Conservation (phyloP, 306 rosid genomes). For the Ammopiptanthus mongolicus region DNA sequence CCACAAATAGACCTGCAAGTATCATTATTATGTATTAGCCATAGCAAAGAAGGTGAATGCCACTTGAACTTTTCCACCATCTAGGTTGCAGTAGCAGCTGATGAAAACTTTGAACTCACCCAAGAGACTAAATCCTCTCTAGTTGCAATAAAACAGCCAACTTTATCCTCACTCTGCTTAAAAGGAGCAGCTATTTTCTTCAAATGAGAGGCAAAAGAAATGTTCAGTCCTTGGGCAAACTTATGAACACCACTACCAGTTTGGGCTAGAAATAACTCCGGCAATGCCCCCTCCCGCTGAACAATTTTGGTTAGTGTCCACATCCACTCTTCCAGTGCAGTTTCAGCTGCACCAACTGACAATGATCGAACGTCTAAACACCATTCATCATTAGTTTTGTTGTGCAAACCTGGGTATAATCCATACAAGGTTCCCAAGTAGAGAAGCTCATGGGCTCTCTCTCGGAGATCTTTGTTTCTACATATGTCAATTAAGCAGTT, state of each 20-base stretch:
- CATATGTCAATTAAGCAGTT: constrained; percentile 93
- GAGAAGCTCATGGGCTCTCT: constrained; percentile 88
- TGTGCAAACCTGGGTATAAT: constrained; percentile 79
- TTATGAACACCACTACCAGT: constrained; percentile 77
- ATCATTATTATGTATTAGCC: background rate
- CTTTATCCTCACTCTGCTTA: constrained; percentile 60
- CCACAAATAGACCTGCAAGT: background rate
- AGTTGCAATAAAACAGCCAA: constrained; percentile 67
- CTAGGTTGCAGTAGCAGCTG: constrained; percentile 25
- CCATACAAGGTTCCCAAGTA: constrained; percentile 85
- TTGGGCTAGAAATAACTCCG: constrained; percentile 65
- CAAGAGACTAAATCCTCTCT: constrained; percentile 77
- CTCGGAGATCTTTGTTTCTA: constrained; percentile 51
- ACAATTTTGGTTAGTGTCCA: constrained; percentile 61
- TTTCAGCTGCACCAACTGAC: constrained; percentile 83
- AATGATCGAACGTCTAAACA: constrained; percentile 82
- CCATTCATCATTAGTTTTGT: constrained; percentile 63
- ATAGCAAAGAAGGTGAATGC: background rate
- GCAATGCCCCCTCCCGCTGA: constrained; percentile 56
- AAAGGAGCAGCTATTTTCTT: constrained; percentile 76
- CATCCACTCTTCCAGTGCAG: constrained; percentile 97
- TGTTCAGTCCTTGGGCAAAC: constrained; percentile 72
- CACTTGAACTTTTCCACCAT: constrained; percentile 9
- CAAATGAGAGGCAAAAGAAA: constrained; percentile 75
- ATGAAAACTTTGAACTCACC: constrained; percentile 52